These are phyloP conservation scores for Echeveria elegans DNA, from an alignment of 164 flowering plant species.

Conservation along the genomic window DNA sequence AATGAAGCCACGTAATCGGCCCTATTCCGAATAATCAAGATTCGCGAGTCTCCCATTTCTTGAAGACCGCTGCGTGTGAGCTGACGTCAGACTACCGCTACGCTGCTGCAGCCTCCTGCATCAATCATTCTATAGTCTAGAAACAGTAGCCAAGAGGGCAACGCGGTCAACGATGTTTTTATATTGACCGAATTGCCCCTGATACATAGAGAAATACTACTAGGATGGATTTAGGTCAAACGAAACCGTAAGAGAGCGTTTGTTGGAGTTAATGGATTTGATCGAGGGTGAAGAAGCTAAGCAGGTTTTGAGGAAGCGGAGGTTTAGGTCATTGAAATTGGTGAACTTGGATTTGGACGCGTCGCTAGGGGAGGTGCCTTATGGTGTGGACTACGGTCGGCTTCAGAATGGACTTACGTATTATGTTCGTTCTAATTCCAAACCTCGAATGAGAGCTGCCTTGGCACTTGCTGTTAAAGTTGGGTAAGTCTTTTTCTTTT, in stretches of 20 bases:
- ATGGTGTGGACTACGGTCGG: constrained; percentile 63
- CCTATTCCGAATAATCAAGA: constrained; percentile 72
- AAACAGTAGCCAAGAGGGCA: too few relatives aligned
- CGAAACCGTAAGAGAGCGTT: background rate
- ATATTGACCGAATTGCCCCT: background rate
- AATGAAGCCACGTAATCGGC: background rate
- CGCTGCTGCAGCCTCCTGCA: constrained; percentile 18
- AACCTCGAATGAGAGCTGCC: constrained; percentile 92
- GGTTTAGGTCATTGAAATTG: constrained; percentile 79
- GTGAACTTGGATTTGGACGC: constrained; percentile 53
- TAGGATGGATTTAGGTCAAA: too few relatives aligned
- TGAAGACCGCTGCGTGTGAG: constrained; percentile 39
- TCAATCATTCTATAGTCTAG: background rate
- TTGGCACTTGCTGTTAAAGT: constrained; percentile 86
- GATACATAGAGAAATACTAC: background rate
- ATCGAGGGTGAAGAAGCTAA: constrained; percentile 48
- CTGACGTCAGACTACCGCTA: constrained; percentile 22
- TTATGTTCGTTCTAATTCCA: constrained; percentile 76
- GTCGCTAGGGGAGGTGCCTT: constrained; percentile 36
- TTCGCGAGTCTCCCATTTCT: constrained; percentile 58
- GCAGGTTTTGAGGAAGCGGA: constrained; percentile 39
- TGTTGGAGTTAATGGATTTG: constrained; percentile 52
- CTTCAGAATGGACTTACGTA: constrained; percentile 79
- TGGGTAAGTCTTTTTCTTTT: constrained; percentile 43
- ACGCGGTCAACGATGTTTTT: too few relatives aligned